These are phyloP conservation scores for Oryza officinalis DNA, from an alignment of 176 grass and related monocot species.

Conservation along the genomic window DNA sequence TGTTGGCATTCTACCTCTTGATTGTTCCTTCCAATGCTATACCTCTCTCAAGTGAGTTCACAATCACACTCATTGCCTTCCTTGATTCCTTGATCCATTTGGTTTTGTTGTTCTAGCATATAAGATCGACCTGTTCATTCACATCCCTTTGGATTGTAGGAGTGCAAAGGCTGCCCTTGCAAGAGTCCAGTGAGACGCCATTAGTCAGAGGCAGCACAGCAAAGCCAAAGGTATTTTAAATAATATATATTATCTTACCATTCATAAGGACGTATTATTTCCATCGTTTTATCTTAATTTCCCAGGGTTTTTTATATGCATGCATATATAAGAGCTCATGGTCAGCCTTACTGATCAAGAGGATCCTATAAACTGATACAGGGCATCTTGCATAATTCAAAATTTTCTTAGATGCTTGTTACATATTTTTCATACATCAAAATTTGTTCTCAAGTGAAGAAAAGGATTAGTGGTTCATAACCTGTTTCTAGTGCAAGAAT, in stretches of 20 bases:
- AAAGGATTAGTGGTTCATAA: not conserved
- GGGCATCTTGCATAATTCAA: not conserved
- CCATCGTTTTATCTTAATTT: not conserved
- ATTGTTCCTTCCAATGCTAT: constrained; percentile 49
- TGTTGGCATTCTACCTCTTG: constrained; percentile 39
- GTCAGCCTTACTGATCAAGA: not conserved
- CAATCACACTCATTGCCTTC: not conserved
- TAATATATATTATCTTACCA: not conserved
- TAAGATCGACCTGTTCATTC: not conserved
- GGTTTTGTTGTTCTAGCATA: not conserved
- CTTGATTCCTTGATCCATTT: not conserved
- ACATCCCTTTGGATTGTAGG: constrained; percentile 40
- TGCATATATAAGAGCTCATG: not conserved
- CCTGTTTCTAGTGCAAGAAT: not conserved
- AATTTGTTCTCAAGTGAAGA: not conserved
- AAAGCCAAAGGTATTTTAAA: constrained; percentile 42
- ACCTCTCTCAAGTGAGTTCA: constrained; percentile 58
- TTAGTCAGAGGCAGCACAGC: not conserved
- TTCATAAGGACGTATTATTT: not conserved
- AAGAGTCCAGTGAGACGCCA: constrained; percentile 34
- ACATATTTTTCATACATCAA: not conserved
- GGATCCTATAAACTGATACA: not conserved
- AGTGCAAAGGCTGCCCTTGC: constrained; percentile 38
- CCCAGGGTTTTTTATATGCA: not conserved
- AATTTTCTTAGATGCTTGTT: not conserved